Percentiles rank a stretch among this genome's conserved stretches.
These are phyloP conservation scores for Rhizopogon roseolus DNA, from an alignment of 768 basidiomycete genomes.

Conservation along the genomic window DNA sequence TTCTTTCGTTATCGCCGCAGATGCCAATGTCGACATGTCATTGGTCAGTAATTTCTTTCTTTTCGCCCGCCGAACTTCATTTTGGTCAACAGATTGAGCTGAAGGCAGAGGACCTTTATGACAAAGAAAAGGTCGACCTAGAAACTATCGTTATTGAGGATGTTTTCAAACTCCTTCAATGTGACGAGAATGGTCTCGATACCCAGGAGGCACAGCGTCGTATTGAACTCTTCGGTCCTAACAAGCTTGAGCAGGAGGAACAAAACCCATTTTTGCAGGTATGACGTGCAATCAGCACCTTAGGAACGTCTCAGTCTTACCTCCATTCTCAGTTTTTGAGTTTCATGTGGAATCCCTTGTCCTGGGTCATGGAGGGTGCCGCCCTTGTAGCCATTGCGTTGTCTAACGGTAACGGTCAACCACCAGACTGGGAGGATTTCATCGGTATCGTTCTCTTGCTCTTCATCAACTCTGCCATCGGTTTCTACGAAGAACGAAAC, in stretches of 20 bases:
- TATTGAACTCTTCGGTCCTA: constrained; percentile 91
- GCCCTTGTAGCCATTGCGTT: constrained; percentile 92
- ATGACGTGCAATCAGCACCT: constrained; percentile 9
- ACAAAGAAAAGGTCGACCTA: constrained; percentile 98
- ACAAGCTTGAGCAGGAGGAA: constrained; percentile 89
- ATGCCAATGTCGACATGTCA: constrained; percentile 86
- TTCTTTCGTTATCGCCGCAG: constrained; percentile 30
- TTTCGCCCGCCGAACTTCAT: not conserved
- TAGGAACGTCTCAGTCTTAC: not conserved
- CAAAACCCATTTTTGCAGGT: constrained; percentile 90
- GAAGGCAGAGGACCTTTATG: constrained; percentile 90
- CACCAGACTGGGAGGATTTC: constrained; percentile 98
- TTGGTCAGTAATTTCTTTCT: constrained; percentile 38
- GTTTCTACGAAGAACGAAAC: constrained; percentile 97
- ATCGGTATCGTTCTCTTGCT: constrained; percentile 90
- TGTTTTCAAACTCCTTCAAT: constrained; percentile 94
- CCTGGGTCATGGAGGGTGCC: constrained; percentile 99
- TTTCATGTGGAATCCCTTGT: constrained; percentile 99
- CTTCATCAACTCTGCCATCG: constrained; percentile 93
- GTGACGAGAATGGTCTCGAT: constrained; percentile 74
- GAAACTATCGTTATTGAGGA: constrained; percentile 96
- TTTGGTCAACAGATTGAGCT: constrained; percentile 61
- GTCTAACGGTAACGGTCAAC: constrained; percentile 81
- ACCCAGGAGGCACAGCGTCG: constrained; percentile 75
- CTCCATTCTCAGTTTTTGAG: constrained; percentile 59